These are phyloP conservation scores for Ustilago nuda DNA, from an alignment of 1,284 basidiomycete genomes.

Conservation along the genomic window DNA sequence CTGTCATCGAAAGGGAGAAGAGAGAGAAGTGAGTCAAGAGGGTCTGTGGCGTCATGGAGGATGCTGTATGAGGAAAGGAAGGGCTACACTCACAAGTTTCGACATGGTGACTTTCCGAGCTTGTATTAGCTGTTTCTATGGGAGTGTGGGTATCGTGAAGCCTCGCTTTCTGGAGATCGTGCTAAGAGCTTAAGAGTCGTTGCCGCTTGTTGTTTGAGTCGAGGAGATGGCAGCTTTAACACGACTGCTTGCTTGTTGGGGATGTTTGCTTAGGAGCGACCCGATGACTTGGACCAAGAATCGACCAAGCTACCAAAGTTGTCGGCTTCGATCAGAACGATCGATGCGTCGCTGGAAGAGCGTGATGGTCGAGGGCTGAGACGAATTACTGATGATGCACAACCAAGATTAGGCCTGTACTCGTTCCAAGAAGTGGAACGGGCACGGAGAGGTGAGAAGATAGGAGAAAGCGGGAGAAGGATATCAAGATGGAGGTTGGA, in stretches of 20 bases:
- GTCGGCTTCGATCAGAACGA: too few relatives aligned
- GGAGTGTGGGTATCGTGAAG: not conserved
- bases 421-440: not conserved
- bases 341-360: not conserved
- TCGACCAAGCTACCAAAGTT: too few relatives aligned
- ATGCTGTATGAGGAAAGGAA: not conserved
- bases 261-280: too few relatives aligned
- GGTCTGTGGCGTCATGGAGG: too few relatives aligned
- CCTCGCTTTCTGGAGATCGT: not conserved
- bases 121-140: not conserved
- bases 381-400: not conserved
- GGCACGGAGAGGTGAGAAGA: not conserved
- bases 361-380: conserved; percentile 1
- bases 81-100: conserved; percentile 32
- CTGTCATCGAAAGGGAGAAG: conserved; percentile 14
- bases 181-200: not conserved
- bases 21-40: conserved; percentile 10
- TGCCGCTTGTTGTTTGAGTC: too few relatives aligned
- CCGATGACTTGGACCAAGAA: too few relatives aligned
- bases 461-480: not conserved
- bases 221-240: too few relatives aligned
- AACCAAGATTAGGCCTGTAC: not conserved
- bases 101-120: conserved; percentile 25
- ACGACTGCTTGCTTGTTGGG: too few relatives aligned
- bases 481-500: conserved; percentile 10